Conservation (phyloP, 345 rosid genomes). For the Corymbia maculata region DNA sequence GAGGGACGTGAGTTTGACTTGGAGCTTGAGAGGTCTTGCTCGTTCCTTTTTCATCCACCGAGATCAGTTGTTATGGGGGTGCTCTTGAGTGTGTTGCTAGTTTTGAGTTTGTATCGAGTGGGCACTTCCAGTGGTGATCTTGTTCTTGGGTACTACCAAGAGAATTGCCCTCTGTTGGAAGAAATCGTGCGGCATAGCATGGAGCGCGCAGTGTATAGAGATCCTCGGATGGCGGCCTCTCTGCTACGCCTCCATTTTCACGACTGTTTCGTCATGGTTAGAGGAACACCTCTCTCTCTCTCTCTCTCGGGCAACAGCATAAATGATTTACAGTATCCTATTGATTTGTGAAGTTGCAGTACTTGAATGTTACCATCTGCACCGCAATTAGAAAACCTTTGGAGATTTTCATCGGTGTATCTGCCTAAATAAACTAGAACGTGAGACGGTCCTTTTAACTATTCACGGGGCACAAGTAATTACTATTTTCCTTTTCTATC, state of each 20-base stretch:
- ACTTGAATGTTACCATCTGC: background rate
- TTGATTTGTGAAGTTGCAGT: background rate
- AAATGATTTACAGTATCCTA: background rate
- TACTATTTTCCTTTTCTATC: background rate
- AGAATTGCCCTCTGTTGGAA: slow-evolving; percentile 65
- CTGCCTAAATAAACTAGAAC: background rate
- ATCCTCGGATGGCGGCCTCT: slow-evolving; percentile 83
- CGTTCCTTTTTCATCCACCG: slow-evolving; percentile 1
- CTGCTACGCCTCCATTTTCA: slow-evolving; percentile 79
- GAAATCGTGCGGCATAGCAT: slow-evolving; percentile 51
- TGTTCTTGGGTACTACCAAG: slow-evolving; percentile 49
- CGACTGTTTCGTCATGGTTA: slow-evolving; percentile 76
- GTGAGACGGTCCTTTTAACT: background rate
- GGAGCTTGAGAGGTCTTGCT: background rate
- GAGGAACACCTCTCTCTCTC: background rate
- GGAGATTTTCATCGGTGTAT: background rate
- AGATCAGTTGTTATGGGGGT: slow-evolving; percentile 9
- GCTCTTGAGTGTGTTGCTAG: slow-evolving; percentile 1
- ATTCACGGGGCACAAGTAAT: background rate
- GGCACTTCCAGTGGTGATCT: slow-evolving; percentile 13
- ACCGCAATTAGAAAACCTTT: background rate
- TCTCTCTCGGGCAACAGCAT: background rate
- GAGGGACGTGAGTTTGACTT: background rate
- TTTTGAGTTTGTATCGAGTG: slow-evolving; percentile 7
- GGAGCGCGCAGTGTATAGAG: slow-evolving; percentile 42